Evolutionary conservation across 2,329 filamentous ascomycete species (phyloP).

Genomic region (Ascochyta koolunga): DNA sequence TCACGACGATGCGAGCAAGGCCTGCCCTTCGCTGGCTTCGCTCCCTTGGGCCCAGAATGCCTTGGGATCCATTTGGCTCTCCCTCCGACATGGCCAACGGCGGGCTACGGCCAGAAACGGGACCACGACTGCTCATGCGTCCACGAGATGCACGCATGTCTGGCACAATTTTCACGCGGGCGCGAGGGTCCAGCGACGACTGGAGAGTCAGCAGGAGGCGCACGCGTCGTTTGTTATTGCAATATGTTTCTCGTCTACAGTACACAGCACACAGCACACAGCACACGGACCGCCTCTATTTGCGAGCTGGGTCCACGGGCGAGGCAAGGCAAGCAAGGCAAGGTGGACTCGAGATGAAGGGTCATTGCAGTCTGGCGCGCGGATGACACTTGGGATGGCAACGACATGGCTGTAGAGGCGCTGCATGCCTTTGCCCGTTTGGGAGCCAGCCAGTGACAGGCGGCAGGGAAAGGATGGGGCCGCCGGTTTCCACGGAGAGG

Average conservation of each 20-base stretch:
- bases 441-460: constrained; percentile 13
- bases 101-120: constrained; percentile 37
- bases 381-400: neutral
- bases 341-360: constrained; percentile 18
- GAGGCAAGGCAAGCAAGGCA: constrained; percentile 4
- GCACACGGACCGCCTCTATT: constrained; percentile 32
- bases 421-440: constrained; percentile 15
- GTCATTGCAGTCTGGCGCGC: constrained; percentile 4
- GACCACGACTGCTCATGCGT: constrained; percentile 25
- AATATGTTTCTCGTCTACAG: constrained; percentile 36
- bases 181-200: constrained; percentile 19
- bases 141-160: constrained; percentile 24
- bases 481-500: constrained; percentile 23
- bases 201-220: neutral
- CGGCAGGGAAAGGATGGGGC: constrained; percentile 17
- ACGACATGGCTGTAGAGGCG: neutral
- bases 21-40: constrained; percentile 6
- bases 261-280: too few relatives aligned
- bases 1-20: constrained; percentile 12
- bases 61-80: constrained; percentile 21
- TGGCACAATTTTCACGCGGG: constrained; percentile 28
- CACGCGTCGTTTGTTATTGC: constrained; percentile 14
- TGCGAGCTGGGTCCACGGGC: constrained; percentile 9
- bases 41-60: constrained; percentile 16
- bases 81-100: constrained; percentile 13